phyloP scores from a whole-genome alignment of 257 asterid species.

The Solanum pimpinellifolium region DNA sequence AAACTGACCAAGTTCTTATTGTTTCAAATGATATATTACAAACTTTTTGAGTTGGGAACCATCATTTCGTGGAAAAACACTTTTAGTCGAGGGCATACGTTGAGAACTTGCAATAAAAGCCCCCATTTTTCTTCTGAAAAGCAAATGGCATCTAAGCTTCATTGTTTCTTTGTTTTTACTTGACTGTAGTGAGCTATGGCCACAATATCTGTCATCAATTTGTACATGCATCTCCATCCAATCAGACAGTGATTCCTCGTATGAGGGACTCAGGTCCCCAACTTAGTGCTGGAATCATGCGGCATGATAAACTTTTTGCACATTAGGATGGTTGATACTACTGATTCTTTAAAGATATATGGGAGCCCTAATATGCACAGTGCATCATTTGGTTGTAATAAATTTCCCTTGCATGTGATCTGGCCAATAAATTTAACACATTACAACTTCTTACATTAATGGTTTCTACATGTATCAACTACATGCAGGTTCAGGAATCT shows the following conservation, averaged over 20 bases:
- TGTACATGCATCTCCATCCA: neutral
- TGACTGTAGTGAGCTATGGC: neutral
- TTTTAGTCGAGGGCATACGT: neutral
- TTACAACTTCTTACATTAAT: neutral
- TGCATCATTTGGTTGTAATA: neutral
- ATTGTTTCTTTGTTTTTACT: neutral
- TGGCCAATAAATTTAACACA: neutral
- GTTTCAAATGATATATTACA: neutral
- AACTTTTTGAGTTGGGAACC: neutral
- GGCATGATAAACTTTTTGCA: neutral
- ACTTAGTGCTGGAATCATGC: neutral
- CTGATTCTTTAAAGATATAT: neutral
- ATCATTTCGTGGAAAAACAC: neutral
- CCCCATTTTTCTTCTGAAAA: neutral
- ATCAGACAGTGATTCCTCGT: neutral
- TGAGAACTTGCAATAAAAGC: neutral
- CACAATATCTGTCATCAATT: neutral
- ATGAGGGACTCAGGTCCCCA: neutral
- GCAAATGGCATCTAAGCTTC: neutral
- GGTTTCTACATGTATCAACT: neutral
- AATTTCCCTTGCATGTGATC: neutral
- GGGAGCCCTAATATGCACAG: neutral
- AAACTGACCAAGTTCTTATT: neutral
- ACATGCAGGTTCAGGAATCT: conserved; percentile 77
- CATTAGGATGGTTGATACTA: neutral